These are phyloP conservation scores for Crataegus laevigata DNA, from an alignment of 306 rosid genomes.

Conservation along the genomic window DNA sequence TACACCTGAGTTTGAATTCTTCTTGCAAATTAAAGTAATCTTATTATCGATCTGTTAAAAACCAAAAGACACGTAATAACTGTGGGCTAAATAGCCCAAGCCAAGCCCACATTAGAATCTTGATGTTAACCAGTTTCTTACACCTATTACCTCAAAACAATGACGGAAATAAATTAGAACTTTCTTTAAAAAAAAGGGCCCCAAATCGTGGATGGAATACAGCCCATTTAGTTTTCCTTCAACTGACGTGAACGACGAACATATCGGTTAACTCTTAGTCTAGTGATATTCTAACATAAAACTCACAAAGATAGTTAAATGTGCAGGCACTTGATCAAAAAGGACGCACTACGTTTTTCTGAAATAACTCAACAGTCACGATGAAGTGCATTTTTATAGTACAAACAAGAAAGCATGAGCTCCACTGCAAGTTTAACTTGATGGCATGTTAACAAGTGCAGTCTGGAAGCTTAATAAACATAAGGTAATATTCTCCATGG, in stretches of 20 bases:
- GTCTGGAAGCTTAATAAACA: slow-evolving; percentile 28
- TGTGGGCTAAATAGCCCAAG: neutral
- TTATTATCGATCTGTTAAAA: neutral
- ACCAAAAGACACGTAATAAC: neutral
- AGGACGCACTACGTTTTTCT: neutral
- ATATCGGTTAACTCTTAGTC: too few relatives aligned
- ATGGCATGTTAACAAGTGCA: neutral
- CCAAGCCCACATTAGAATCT: neutral
- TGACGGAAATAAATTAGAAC: too few relatives aligned
- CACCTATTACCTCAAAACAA: too few relatives aligned
- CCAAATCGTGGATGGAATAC: too few relatives aligned
- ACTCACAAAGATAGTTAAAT: too few relatives aligned
- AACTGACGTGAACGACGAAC: neutral
- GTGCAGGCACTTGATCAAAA: neutral
- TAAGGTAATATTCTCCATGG: slow-evolving; percentile 95
- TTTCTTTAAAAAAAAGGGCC: too few relatives aligned
- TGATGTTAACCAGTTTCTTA: too few relatives aligned
- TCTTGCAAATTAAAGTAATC: fast-evolving
- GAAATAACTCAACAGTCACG: neutral
- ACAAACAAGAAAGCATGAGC: neutral
- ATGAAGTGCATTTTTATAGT: neutral
- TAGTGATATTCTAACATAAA: too few relatives aligned
- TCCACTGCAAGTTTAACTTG: neutral
- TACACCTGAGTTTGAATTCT: neutral
- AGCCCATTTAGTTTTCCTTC: neutral